These are phyloP conservation scores for Pleomassaria siparia DNA, from an alignment of 2,329 filamentous ascomycete genomes.

Conservation along the genomic window DNA sequence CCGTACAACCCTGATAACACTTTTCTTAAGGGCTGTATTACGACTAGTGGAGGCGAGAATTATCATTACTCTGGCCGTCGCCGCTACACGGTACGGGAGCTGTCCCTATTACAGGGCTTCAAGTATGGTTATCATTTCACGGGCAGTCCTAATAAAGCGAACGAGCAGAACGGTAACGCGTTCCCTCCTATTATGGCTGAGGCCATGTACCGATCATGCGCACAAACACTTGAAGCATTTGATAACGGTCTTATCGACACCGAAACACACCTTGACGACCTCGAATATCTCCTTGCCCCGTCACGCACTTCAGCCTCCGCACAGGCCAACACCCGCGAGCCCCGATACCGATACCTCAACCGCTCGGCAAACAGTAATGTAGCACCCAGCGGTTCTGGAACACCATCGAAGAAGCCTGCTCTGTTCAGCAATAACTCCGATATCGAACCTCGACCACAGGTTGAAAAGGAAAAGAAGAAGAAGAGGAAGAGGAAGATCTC, in stretches of 20 bases:
- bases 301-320: neutral
- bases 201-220: constrained; percentile 5
- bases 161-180: constrained; percentile 25
- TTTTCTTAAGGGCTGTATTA: constrained; percentile 17
- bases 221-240: constrained; percentile 24
- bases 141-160: constrained; percentile 11
- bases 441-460: neutral
- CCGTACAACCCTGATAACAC: constrained; percentile 11
- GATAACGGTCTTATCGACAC: constrained; percentile 25
- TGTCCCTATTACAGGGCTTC: constrained; percentile 21
- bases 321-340: neutral
- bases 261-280: constrained; percentile 25
- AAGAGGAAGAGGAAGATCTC: no score
- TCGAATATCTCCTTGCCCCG: constrained; percentile 11
- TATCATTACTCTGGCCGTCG: constrained; percentile 19
- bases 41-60: constrained; percentile 15
- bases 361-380: neutral
- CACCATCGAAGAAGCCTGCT: neutral
- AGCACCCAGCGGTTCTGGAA: neutral
- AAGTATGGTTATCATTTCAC: constrained; percentile 11
- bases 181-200: constrained; percentile 21
- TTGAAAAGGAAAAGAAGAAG: neutral
- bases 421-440: neutral
- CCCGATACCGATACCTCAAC: neutral
- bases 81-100: constrained; percentile 21